phyloP scores from a whole-genome alignment of 1,284 basidiomycete genomes.

The Schizopora paradoxa region DNA sequence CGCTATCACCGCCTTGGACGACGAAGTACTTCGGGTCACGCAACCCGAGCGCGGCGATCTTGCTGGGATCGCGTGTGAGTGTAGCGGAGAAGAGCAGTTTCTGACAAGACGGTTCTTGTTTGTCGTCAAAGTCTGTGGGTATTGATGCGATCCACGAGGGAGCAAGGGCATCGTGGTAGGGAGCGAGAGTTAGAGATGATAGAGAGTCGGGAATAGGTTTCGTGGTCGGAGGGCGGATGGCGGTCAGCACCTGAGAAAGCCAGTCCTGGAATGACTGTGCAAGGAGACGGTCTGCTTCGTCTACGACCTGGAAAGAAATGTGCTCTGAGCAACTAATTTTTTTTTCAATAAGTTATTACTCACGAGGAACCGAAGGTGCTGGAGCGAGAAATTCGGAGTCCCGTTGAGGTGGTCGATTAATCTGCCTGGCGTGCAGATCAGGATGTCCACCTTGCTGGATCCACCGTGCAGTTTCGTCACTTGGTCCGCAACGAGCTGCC shows the following conservation, averaged over 20 bases:
- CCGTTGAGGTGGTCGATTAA: constrained; percentile 90
- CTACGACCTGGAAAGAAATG: constrained; percentile 66
- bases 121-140: constrained; percentile 50
- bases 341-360: constrained; percentile 14
- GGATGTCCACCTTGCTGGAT: constrained; percentile 85
- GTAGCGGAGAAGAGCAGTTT: constrained; percentile 98
- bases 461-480: constrained; percentile 55
- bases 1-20: constrained; percentile 51
- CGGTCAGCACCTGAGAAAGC: constrained; percentile 75
- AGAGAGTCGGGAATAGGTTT: constrained; percentile 8
- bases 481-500: constrained; percentile 58
- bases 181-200: neutral
- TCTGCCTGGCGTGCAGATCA: constrained; percentile 94
- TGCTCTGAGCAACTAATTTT: constrained; percentile 3
- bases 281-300: constrained; percentile 94
- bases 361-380: constrained; percentile 91
- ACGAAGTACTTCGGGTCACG: constrained; percentile 85
- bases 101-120: constrained; percentile 69
- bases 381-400: constrained; percentile 86
- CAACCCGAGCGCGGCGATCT: constrained; percentile 80
- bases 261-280: constrained; percentile 97
- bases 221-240: constrained; percentile 50
- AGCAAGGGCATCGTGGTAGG: constrained; percentile 49
- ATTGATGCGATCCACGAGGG: constrained; percentile 49
- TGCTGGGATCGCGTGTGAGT: constrained; percentile 89